A percentile compares a stretch with the other conserved stretches of the same genome.
These are phyloP conservation scores for Gastrolobium villosum DNA, from an alignment of 306 rosid species.

Conservation along the genomic window DNA sequence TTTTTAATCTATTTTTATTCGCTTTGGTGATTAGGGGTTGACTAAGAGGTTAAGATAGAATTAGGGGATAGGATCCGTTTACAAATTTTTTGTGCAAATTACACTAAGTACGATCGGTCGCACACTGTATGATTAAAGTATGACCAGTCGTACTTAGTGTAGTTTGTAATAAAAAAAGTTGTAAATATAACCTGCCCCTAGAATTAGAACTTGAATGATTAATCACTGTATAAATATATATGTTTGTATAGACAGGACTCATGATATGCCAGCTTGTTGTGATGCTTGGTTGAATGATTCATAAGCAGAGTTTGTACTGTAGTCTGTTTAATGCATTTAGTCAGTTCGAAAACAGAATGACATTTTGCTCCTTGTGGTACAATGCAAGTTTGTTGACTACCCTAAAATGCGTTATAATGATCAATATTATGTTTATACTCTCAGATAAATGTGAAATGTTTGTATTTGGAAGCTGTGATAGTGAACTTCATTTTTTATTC, in stretches of 20 bases:
- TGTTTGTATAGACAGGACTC: neutral
- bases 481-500: neutral
- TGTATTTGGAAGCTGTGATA: neutral
- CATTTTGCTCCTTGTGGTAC: neutral
- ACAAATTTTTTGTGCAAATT: too few relatives aligned
- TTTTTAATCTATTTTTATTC: neutral
- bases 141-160: too few relatives aligned
- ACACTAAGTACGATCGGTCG: too few relatives aligned
- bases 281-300: neutral
- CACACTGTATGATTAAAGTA: too few relatives aligned
- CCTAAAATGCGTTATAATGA: neutral
- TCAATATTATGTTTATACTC: neutral
- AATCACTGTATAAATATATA: neutral
- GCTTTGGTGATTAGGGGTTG: neutral
- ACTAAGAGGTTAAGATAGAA: neutral
- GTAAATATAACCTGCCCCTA: too few relatives aligned
- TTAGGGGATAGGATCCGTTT: too few relatives aligned
- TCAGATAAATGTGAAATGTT: neutral
- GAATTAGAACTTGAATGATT: neutral
- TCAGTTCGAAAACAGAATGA: neutral
- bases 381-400: neutral
- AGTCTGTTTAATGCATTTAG: neutral
- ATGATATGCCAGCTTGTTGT: neutral
- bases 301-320: neutral
- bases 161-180: too few relatives aligned